A percentile compares a stretch with the other conserved stretches of the same genome.
Conservation (phyloP, 352 stramenopile species). For the Aphanomyces cochlioides region DNA sequence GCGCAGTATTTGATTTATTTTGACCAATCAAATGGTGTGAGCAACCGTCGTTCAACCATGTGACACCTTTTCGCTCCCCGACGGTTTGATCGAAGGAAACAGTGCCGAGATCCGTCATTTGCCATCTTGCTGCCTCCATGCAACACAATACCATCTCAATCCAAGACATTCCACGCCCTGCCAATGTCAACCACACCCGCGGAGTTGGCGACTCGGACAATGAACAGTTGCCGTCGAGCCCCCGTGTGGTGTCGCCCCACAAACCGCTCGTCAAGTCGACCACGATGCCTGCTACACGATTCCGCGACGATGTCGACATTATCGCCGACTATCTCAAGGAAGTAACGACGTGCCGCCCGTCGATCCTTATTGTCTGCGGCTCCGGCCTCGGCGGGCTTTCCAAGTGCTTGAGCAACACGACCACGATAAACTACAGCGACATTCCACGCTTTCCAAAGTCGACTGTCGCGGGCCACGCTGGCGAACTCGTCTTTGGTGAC, state of each 20-base stretch:
- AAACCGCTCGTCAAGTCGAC: constrained; percentile 9
- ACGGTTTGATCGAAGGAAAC: too few species aligned
- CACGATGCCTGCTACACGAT: constrained; percentile 3
- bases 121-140: not conserved
- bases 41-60: too few species aligned
- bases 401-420: constrained; percentile 82
- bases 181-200: constrained; percentile 9
- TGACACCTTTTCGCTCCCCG: too few species aligned
- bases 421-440: constrained; percentile 90
- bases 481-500: constrained; percentile 94
- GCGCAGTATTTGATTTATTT: not conserved
- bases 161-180: constrained; percentile 6
- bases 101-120: too few species aligned
- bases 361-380: constrained; percentile 91
- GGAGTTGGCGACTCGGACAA: constrained; percentile 6
- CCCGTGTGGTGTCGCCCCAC: constrained; percentile 6
- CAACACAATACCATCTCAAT: not conserved
- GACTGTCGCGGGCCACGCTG: constrained; percentile 91
- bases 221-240: constrained; percentile 7
- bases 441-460: constrained; percentile 92
- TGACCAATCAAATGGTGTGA: not conserved
- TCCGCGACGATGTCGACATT: constrained; percentile 63
- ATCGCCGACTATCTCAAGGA: constrained; percentile 70
- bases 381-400: constrained; percentile 91
- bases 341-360: constrained; percentile 46